These are phyloP conservation scores for Penicillium sp. DNA, from an alignment of 2,329 filamentous ascomycete genomes.

Conservation along the genomic window DNA sequence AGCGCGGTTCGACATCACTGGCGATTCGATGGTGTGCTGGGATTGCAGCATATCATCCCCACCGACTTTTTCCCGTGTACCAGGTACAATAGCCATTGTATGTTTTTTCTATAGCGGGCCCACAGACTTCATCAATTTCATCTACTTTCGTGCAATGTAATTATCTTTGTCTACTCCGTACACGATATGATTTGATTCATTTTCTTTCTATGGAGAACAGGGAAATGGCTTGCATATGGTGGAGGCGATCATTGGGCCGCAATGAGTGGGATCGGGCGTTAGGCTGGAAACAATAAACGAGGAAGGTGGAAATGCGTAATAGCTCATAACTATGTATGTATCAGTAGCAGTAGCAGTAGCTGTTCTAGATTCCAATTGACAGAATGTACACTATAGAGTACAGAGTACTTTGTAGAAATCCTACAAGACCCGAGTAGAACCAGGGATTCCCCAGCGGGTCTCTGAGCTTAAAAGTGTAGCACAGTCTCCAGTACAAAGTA, in stretches of 20 bases:
- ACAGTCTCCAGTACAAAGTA: background rate
- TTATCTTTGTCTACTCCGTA: background rate
- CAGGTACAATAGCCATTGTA: slow-evolving; percentile 22
- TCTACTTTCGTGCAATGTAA: background rate
- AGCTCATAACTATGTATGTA: too few relatives aligned
- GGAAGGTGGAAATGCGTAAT: background rate
- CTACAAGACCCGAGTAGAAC: slow-evolving; percentile 5
- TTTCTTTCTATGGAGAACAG: background rate
- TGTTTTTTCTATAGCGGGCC: too few relatives aligned
- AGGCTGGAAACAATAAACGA: background rate
- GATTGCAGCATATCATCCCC: slow-evolving; percentile 14
- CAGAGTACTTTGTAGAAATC: background rate
- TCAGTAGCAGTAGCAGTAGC: too few relatives aligned
- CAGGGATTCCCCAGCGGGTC: slow-evolving; percentile 18
- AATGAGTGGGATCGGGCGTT: slow-evolving; percentile 17
- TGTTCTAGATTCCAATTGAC: background rate
- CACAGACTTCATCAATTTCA: too few relatives aligned
- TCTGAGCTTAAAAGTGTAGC: slow-evolving; percentile 11
- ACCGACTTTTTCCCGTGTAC: slow-evolving; percentile 21
- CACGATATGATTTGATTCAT: background rate
- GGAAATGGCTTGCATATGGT: background rate
- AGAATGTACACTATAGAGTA: background rate
- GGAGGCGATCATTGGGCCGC: slow-evolving; percentile 25
- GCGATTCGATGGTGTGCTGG: slow-evolving; percentile 7
- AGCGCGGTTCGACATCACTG: slow-evolving; percentile 6